Percentiles rank a stretch among this genome's conserved stretches.
These are phyloP conservation scores for Monosporascus cannonballus DNA, from an alignment of 2,329 filamentous ascomycete species.

Conservation along the genomic window DNA sequence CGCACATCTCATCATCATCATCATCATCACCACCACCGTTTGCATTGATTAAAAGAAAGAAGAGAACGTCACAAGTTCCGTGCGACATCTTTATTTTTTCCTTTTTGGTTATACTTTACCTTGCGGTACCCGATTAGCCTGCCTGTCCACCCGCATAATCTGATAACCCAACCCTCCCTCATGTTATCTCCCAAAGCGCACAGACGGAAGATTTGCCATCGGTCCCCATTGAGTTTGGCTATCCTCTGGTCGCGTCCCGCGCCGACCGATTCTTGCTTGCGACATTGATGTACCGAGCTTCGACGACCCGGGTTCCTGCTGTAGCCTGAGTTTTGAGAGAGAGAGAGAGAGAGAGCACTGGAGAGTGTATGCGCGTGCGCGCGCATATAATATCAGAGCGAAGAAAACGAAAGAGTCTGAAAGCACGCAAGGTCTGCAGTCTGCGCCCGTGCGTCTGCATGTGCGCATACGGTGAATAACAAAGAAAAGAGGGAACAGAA, in stretches of 20 bases:
- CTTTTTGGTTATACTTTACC: not conserved
- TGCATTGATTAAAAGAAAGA: not conserved
- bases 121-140: not conserved
- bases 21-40: not conserved
- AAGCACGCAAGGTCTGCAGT: no score
- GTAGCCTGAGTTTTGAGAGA: not conserved
- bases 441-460: not conserved
- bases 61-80: not conserved
- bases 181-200: not conserved
- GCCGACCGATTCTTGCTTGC: not conserved
- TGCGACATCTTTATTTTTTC: not conserved
- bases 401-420: constrained; percentile 4
- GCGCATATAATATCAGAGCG: not conserved
- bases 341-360: not conserved
- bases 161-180: not conserved
- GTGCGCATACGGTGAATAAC: not conserved
- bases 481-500: not conserved
- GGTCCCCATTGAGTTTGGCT: not conserved
- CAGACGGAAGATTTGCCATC: not conserved
- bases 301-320: not conserved
- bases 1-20: not conserved
- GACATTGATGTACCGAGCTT: not conserved
- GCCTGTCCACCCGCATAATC: not conserved
- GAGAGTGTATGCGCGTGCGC: not conserved
- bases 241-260: not conserved